Conservation (phyloP, 2,329 filamentous ascomycete genomes). For the Colletotrichum plurivorum region DNA sequence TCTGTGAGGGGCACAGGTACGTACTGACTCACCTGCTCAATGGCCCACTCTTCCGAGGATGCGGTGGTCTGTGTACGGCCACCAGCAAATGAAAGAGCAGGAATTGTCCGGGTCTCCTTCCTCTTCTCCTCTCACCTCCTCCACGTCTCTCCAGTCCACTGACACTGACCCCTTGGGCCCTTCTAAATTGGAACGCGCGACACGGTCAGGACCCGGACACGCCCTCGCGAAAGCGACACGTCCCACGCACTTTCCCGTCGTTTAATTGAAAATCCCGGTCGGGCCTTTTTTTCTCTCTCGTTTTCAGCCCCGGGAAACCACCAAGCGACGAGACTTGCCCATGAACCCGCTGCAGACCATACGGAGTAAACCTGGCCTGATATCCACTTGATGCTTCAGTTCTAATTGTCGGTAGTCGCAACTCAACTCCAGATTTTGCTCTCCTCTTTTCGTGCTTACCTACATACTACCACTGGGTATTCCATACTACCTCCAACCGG, state of each 20-base stretch:
- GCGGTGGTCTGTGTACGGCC: slow-evolving; percentile 16
- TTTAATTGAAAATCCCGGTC: slow-evolving; percentile 43
- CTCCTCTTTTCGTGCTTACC: too few species aligned
- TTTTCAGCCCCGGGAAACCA: slow-evolving; percentile 29
- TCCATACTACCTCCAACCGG: too few species aligned
- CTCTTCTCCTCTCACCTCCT: not conserved
- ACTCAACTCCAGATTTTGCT: not conserved
- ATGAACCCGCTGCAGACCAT: not conserved
- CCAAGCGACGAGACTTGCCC: slow-evolving; percentile 15
- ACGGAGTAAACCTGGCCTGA: not conserved
- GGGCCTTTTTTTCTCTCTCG: slow-evolving; percentile 19
- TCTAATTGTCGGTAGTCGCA: slow-evolving; percentile 1
- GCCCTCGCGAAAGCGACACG: slow-evolving; percentile 63
- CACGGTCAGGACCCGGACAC: slow-evolving; percentile 48
- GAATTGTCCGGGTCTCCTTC: not conserved
- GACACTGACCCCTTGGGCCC: not conserved
- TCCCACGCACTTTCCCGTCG: slow-evolving; percentile 41
- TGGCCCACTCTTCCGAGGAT: not conserved
- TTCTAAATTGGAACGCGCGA: slow-evolving; percentile 48
- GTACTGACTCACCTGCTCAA: not conserved
- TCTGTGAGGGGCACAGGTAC: not conserved
- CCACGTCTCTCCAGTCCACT: not conserved
- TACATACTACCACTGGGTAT: too few species aligned
- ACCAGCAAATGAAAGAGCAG: slow-evolving; percentile 19
- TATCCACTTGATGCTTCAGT: not conserved